Conservation (phyloP, 768 basidiomycete species). For the Xerocomellus amylosporus region DNA sequence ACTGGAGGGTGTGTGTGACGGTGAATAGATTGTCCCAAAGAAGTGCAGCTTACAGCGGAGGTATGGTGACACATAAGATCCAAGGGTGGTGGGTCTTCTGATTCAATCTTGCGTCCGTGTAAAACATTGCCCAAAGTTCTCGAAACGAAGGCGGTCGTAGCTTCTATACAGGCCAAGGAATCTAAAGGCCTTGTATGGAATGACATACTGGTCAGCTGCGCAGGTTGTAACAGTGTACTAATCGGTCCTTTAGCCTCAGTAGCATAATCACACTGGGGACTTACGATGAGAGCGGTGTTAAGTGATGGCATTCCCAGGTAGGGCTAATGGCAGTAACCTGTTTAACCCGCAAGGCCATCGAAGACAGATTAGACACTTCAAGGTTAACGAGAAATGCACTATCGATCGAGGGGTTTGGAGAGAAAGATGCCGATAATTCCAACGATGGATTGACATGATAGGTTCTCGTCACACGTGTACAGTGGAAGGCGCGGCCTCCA, state of each 20-base stretch:
- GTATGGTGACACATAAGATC: constrained; percentile 51
- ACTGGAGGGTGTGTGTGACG: constrained; percentile 8
- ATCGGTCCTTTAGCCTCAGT: constrained; percentile 9
- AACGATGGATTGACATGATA: constrained; percentile 64
- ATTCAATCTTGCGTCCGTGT: constrained; percentile 41
- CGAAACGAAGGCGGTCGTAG: constrained; percentile 50
- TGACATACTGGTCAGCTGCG: constrained; percentile 45
- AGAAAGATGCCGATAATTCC: constrained; percentile 46
- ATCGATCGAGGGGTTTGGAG: constrained; percentile 49
- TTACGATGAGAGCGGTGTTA: constrained; percentile 42
- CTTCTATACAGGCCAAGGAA: constrained; percentile 36
- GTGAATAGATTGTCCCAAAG: background rate
- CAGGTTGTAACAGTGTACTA: constrained; percentile 45
- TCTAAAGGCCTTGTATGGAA: constrained; percentile 43
- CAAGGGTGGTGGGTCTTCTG: constrained; percentile 49
- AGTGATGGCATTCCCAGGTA: constrained; percentile 54
- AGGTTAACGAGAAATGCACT: constrained; percentile 52
- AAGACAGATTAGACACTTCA: constrained; percentile 52
- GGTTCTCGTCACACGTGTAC: constrained; percentile 48
- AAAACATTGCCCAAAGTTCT: constrained; percentile 51
- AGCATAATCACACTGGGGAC: constrained; percentile 23
- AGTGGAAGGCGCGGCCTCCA: constrained; percentile 51
- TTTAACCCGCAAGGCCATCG: constrained; percentile 43
- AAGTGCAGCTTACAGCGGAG: constrained; percentile 38
- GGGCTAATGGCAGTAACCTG: constrained; percentile 69